Percentiles rank a stretch among this genome's conserved stretches.
Conservation (phyloP, 2,329 filamentous ascomycete species). For the Fusarium sp. region DNA sequence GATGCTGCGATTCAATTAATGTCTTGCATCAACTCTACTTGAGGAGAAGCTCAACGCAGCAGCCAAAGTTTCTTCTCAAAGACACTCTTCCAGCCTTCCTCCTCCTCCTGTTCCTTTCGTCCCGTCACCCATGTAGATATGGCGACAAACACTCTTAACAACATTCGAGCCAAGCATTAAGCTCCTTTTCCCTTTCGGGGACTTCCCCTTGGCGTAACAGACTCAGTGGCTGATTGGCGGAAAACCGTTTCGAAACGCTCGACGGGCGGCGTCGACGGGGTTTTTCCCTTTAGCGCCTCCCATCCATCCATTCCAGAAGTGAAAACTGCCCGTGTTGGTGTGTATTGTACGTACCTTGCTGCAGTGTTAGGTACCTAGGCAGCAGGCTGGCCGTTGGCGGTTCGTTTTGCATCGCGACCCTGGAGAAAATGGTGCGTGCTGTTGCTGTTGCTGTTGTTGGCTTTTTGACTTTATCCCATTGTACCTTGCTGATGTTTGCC, state of each 20-base stretch:
- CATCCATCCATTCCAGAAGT: conserved; percentile 1
- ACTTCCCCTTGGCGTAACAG: conserved; percentile 14
- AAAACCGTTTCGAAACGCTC: conserved; percentile 49
- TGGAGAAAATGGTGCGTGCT: neutral
- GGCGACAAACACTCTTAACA: conserved; percentile 30
- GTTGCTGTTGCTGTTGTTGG: neutral
- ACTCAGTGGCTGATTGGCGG: conserved; percentile 42
- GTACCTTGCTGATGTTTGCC: conserved; percentile 26
- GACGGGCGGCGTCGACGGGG: conserved; percentile 33
- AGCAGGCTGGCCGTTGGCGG: neutral
- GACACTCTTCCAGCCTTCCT: conserved; percentile 12
- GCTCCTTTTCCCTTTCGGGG: conserved; percentile 23
- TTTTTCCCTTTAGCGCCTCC: neutral
- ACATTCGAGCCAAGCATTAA: conserved; percentile 38
- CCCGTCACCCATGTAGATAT: conserved; percentile 17
- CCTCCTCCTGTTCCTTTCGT: conserved; percentile 11
- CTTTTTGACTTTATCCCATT: conserved; percentile 3
- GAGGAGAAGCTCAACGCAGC: neutral
- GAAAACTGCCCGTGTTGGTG: neutral
- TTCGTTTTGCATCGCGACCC: conserved; percentile 13
- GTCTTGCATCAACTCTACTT: neutral
- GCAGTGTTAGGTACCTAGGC: neutral
- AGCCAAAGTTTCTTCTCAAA: conserved; percentile 12
- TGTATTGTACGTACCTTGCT: neutral
- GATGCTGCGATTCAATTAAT: conserved; percentile 12